Percentiles rank a stretch among this genome's conserved stretches.
Evolutionary conservation across 768 basidiomycete genomes (phyloP).

Genomic region (Inosperma sp.): DNA sequence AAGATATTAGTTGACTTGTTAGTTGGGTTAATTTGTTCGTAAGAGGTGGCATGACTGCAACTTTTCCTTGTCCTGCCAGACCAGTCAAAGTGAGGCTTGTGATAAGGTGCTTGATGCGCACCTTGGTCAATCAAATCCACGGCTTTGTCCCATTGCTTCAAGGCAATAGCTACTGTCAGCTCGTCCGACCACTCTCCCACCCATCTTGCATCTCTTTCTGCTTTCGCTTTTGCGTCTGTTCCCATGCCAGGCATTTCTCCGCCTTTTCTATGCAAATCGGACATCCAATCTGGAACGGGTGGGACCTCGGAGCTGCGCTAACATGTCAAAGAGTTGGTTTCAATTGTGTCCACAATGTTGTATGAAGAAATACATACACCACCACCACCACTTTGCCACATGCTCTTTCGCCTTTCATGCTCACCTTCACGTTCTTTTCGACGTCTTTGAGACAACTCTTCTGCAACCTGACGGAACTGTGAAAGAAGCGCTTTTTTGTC

Average conservation of each 20-base stretch:
- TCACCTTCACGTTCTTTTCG: slow-evolving; percentile 93
- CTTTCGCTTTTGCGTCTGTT: slow-evolving; percentile 61
- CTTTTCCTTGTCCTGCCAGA: slow-evolving; percentile 53
- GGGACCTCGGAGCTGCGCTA: slow-evolving; percentile 41
- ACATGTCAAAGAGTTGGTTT: neutral
- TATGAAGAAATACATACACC: slow-evolving; percentile 28
- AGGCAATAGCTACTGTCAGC: slow-evolving; percentile 83
- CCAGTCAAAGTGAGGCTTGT: neutral
- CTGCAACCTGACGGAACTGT: slow-evolving; percentile 88
- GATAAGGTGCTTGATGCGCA: slow-evolving; percentile 24
- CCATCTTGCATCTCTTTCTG: slow-evolving; percentile 81
- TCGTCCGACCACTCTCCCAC: slow-evolving; percentile 90
- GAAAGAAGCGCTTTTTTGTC: slow-evolving; percentile 86
- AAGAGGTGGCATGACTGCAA: slow-evolving; percentile 49
- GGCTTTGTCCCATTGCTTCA: slow-evolving; percentile 85
- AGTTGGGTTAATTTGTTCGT: slow-evolving; percentile 60
- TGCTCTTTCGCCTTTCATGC: slow-evolving; percentile 79
- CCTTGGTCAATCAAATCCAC: slow-evolving; percentile 84
- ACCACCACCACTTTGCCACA: slow-evolving; percentile 51
- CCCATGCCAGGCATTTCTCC: slow-evolving; percentile 46
- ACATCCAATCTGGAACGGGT: slow-evolving; percentile 72
- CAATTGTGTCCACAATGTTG: neutral
- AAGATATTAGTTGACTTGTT: slow-evolving; percentile 60
- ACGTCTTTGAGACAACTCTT: slow-evolving; percentile 82
- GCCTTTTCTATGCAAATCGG: slow-evolving; percentile 56